Conservation (phyloP, 2,329 filamentous ascomycete genomes). For the Ascochyta rabiei region DNA sequence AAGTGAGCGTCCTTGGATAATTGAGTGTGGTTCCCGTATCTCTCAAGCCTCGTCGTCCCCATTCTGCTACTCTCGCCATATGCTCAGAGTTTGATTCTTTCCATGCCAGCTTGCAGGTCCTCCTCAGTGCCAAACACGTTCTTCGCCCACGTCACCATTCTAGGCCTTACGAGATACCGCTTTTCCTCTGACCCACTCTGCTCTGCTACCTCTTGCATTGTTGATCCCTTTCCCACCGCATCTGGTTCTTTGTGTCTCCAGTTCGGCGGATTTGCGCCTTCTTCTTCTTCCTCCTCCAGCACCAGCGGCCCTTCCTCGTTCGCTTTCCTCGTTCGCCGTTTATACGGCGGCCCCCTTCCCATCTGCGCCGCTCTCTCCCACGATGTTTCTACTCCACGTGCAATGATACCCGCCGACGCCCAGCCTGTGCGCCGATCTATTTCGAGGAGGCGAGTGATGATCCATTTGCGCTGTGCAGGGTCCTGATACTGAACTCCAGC, state of each 20-base stretch:
- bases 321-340: constrained; percentile 25
- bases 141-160: constrained; percentile 75
- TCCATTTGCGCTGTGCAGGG: constrained; percentile 75
- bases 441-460: constrained; percentile 73
- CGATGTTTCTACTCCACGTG: constrained; percentile 79
- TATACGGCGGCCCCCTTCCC: constrained; percentile 77
- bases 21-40: not conserved
- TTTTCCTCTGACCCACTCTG: constrained; percentile 21
- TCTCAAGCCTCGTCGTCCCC: not conserved
- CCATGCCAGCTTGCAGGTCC: constrained; percentile 60
- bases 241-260: constrained; percentile 20
- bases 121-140: constrained; percentile 79
- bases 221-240: constrained; percentile 16
- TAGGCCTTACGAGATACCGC: constrained; percentile 61
- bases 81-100: constrained; percentile 29
- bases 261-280: not conserved
- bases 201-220: constrained; percentile 4
- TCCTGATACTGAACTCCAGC: constrained; percentile 81
- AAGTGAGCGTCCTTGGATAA: no score
- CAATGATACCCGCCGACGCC: constrained; percentile 82
- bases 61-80: not conserved
- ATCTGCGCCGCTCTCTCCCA: constrained; percentile 79
- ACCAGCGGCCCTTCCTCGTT: constrained; percentile 33
- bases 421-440: constrained; percentile 84
- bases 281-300: constrained; percentile 17